Conservation (phyloP, 306 rosid genomes). For the Aeschynomene evenia region DNA sequence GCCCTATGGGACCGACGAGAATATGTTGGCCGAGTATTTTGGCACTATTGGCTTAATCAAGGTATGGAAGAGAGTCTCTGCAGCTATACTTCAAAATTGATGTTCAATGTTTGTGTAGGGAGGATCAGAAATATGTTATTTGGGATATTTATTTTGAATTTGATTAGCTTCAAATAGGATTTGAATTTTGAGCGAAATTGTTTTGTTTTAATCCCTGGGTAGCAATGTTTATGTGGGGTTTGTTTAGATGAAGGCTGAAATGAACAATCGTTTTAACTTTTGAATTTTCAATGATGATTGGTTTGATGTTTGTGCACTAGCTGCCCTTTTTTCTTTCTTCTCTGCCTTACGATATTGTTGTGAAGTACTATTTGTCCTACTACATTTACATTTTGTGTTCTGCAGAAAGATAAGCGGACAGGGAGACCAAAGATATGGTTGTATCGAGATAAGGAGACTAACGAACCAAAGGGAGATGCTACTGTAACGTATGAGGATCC, state of each 20-base stretch:
- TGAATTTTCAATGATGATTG: neutral
- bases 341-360: too few relatives aligned
- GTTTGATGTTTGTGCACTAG: slow-evolving; percentile 8
- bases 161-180: neutral
- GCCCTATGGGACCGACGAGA: slow-evolving; percentile 86
- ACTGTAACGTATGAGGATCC: slow-evolving; percentile 97
- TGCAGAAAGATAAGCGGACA: slow-evolving; percentile 94
- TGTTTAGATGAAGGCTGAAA: neutral
- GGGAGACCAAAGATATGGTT: slow-evolving; percentile 92
- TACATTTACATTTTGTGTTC: slow-evolving; percentile 18
- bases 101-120: neutral
- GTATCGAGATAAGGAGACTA: slow-evolving; percentile 79
- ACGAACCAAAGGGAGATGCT: slow-evolving; percentile 99
- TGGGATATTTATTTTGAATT: neutral
- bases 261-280: neutral
- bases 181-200: neutral
- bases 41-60: slow-evolving; percentile 90
- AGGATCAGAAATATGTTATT: neutral
- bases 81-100: slow-evolving; percentile 4
- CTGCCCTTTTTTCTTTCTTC: neutral
- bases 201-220: neutral
- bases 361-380: neutral
- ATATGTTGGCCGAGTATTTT: slow-evolving; percentile 85
- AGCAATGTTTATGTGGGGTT: neutral
- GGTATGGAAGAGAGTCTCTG: slow-evolving; percentile 50